phyloP scores from a whole-genome alignment of 768 basidiomycete genomes.

The Mycena polygramma region DNA sequence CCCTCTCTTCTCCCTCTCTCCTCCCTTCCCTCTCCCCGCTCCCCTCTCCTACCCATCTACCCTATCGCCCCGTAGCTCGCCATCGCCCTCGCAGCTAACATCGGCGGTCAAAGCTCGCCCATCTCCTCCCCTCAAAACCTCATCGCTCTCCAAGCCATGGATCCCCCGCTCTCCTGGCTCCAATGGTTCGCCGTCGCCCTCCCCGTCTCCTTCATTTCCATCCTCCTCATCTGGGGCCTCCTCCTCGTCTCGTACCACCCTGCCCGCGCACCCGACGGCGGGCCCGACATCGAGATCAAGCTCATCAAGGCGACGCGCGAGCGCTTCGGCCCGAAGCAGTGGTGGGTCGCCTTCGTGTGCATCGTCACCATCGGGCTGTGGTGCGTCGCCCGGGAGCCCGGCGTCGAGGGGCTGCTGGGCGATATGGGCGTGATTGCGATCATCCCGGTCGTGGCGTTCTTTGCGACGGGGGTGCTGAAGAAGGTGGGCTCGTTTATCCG shows the following conservation, averaged over 20 bases:
- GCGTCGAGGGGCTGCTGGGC: constrained; percentile 80
- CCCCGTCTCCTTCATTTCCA: constrained; percentile 89
- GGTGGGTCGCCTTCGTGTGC: constrained; percentile 89
- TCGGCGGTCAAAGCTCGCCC: constrained; percentile 96
- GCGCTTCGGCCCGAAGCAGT: constrained; percentile 86
- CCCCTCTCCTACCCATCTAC: constrained; percentile 2
- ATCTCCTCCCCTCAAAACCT: constrained; percentile 99
- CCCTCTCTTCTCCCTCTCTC: not conserved
- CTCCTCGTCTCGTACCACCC: constrained; percentile 88
- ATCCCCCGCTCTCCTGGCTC: constrained; percentile 87
- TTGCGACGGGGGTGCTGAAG: constrained; percentile 91
- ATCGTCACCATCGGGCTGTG: constrained; percentile 88
- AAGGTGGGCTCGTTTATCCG: constrained; percentile 81
- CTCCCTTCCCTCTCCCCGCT: not conserved
- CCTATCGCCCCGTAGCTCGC: constrained; percentile 71
- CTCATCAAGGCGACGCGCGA: constrained; percentile 89
- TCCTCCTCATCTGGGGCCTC: constrained; percentile 92
- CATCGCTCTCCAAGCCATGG: constrained; percentile 91
- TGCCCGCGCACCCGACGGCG: constrained; percentile 76
- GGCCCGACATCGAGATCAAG: constrained; percentile 86
- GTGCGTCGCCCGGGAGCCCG: constrained; percentile 80
- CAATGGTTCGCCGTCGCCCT: constrained; percentile 95
- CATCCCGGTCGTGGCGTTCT: constrained; percentile 93
- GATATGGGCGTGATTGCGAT: constrained; percentile 99
- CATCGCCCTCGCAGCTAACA: constrained; percentile 98